phyloP scores from a whole-genome alignment of 768 basidiomycete species.

The Leccinum imitatum region DNA sequence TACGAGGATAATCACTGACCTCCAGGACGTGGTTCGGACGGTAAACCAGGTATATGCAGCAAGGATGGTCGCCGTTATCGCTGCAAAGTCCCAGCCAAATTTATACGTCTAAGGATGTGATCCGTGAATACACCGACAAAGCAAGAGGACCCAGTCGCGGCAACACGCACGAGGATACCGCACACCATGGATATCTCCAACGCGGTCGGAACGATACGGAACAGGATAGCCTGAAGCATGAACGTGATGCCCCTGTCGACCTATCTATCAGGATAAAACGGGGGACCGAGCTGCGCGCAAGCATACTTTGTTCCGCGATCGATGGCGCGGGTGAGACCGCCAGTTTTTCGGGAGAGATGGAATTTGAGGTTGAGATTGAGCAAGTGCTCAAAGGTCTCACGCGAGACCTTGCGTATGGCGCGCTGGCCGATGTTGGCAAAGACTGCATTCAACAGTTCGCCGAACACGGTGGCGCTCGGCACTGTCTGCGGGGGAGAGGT shows the following conservation, averaged over 20 bases:
- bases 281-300: not conserved
- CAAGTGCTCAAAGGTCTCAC: slow-evolving; percentile 94
- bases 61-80: slow-evolving; percentile 81
- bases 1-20: slow-evolving; percentile 45
- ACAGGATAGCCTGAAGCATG: slow-evolving; percentile 87
- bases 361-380: slow-evolving; percentile 89
- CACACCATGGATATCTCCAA: slow-evolving; percentile 96
- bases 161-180: slow-evolving; percentile 78
- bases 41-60: slow-evolving; percentile 97
- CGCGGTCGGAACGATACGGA: slow-evolving; percentile 94
- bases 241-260: slow-evolving; percentile 87
- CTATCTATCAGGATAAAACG: not conserved
- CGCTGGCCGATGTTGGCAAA: slow-evolving; percentile 95
- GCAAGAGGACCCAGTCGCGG: not conserved
- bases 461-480: slow-evolving; percentile 86
- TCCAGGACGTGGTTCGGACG: slow-evolving; percentile 92
- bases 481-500: slow-evolving; percentile 59
- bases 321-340: slow-evolving; percentile 93
- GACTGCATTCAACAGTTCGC: slow-evolving; percentile 91
- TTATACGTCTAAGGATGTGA: slow-evolving; percentile 73
- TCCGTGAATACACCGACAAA: not conserved
- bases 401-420: slow-evolving; percentile 91
- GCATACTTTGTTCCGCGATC: slow-evolving; percentile 95
- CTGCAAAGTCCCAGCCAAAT: slow-evolving; percentile 97
- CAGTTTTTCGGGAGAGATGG: slow-evolving; percentile 91